These are phyloP conservation scores for Leccinum ochraceum DNA, from an alignment of 768 basidiomycete species.

Conservation along the genomic window DNA sequence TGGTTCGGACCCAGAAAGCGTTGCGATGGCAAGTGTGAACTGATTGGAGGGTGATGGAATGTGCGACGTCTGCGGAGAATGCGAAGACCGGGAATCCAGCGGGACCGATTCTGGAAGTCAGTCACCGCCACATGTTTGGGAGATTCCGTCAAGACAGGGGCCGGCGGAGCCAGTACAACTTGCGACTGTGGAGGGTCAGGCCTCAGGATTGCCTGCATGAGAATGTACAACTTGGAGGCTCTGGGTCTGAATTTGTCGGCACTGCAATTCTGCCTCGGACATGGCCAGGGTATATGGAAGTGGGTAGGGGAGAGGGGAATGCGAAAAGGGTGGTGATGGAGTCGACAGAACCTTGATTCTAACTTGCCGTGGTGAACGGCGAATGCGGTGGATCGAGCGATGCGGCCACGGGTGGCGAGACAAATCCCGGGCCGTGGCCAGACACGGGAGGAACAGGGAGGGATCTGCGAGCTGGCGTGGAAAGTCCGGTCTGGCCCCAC, in stretches of 20 bases:
- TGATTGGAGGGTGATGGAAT: conserved; percentile 5
- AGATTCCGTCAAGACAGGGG: conserved; percentile 21
- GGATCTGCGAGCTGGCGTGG: not conserved
- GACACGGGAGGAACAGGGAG: conserved; percentile 26
- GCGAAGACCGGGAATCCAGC: conserved; percentile 5
- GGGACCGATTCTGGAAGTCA: conserved; percentile 6
- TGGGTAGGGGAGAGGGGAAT: conserved; percentile 62
- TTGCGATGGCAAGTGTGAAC: not conserved
- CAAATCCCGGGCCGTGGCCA: conserved; percentile 13
- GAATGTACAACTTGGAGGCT: conserved; percentile 15
- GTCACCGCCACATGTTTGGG: conserved; percentile 17
- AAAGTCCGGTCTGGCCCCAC: conserved; percentile 19
- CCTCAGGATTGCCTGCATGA: not conserved
- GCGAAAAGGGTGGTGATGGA: conserved; percentile 68
- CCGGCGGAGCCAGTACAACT: conserved; percentile 1
- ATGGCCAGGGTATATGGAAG: conserved; percentile 58
- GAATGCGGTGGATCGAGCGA: conserved; percentile 28
- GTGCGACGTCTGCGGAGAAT: conserved; percentile 9
- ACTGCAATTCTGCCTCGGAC: conserved; percentile 16
- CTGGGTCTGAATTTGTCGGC: conserved; percentile 28
- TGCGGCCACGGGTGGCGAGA: not conserved
- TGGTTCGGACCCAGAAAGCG: not conserved
- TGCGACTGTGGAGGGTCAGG: conserved; percentile 6
- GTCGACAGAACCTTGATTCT: conserved; percentile 33
- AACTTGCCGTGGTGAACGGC: conserved; percentile 18